These are phyloP conservation scores for Neoarthrinium moseri DNA, from an alignment of 2,329 filamentous ascomycete species.

Conservation along the genomic window DNA sequence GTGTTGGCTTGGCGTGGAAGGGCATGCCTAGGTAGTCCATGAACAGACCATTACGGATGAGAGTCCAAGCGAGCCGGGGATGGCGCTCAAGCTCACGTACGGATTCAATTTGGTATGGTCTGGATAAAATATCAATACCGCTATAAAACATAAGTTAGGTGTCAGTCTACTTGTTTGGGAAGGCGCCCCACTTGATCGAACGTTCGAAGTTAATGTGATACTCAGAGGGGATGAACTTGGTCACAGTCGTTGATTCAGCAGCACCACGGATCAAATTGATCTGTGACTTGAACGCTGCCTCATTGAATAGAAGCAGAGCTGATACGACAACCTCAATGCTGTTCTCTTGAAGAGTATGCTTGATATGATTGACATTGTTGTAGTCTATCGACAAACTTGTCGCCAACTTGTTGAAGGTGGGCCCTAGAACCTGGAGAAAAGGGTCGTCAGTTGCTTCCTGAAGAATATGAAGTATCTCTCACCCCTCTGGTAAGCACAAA, in stretches of 20 bases:
- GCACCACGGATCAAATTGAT: constrained; percentile 31
- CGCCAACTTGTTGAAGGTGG: too few species aligned
- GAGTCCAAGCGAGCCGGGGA: constrained; percentile 24
- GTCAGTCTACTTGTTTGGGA: too few species aligned
- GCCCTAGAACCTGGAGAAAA: constrained; percentile 18
- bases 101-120: too few species aligned
- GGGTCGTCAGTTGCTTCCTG: neutral
- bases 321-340: constrained; percentile 30
- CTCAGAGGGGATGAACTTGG: constrained; percentile 35
- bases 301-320: constrained; percentile 28
- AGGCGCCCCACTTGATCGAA: too few species aligned
- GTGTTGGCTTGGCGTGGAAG: constrained; percentile 16
- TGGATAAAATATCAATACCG: too few species aligned
- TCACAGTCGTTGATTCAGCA: constrained; percentile 24
- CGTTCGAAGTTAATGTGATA: constrained; percentile 35
- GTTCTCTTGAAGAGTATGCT: too few species aligned
- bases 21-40: constrained; percentile 35
- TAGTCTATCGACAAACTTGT: too few species aligned
- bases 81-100: too few species aligned
- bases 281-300: constrained; percentile 28
- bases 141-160: too few species aligned
- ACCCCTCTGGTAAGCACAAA: too few species aligned
- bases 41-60: constrained; percentile 34
- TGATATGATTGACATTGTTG: too few species aligned
- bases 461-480: constrained; percentile 5